Evolutionary conservation across 2,329 filamentous ascomycete genomes (phyloP).

Genomic region (Penicillium sp.): DNA sequence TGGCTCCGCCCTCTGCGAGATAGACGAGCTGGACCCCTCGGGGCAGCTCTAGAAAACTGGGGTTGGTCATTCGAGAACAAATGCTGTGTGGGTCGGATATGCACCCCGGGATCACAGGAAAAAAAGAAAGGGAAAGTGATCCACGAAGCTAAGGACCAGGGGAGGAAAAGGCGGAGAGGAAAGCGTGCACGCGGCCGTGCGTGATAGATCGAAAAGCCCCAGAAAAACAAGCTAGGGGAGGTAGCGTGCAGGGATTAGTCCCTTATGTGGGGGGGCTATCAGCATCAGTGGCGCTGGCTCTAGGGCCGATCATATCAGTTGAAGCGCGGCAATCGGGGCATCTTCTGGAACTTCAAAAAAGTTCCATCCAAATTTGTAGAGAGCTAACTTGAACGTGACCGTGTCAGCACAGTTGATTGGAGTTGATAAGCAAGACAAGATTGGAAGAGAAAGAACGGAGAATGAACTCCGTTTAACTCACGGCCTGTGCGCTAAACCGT

Average conservation of each 20-base stretch:
- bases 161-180: not conserved
- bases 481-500: not conserved
- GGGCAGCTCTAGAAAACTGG: conserved; percentile 36
- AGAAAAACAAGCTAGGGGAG: not conserved
- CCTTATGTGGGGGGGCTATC: conserved; percentile 1
- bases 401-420: not conserved
- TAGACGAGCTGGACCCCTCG: conserved; percentile 42
- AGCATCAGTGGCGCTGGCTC: conserved; percentile 4
- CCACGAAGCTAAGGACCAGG: not conserved
- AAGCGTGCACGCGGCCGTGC: not conserved
- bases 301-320: not conserved
- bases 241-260: conserved; percentile 6
- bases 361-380: not conserved
- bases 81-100: not conserved
- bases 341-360: not conserved
- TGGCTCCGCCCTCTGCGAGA: conserved; percentile 71
- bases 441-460: not conserved
- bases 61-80: conserved; percentile 33
- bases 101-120: not conserved
- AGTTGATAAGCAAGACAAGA: not conserved
- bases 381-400: not conserved
- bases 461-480: not conserved
- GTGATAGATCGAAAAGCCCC: conserved; percentile 1
- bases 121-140: not conserved
- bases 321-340: not conserved